Percentiles rank a stretch among this genome's conserved stretches.
phyloP scores from a whole-genome alignment of 768 basidiomycete genomes.

The Leccinum incarnatum region DNA sequence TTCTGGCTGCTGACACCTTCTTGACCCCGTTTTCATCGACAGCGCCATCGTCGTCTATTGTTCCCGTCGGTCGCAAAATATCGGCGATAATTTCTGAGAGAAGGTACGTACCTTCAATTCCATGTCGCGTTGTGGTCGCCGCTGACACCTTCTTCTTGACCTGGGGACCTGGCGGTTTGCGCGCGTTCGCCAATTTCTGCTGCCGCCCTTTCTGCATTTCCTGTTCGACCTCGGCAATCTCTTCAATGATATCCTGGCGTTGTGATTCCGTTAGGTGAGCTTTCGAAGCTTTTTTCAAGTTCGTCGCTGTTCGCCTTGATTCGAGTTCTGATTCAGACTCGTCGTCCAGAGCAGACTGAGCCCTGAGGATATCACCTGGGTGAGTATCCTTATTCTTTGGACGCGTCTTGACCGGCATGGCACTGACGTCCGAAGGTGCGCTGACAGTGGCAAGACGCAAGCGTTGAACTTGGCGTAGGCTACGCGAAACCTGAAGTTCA shows the following conservation, averaged over 20 bases:
- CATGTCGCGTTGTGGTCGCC: not conserved
- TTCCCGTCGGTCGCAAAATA: no score
- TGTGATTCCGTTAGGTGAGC: no score
- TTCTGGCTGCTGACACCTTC: not conserved
- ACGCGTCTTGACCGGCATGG: not conserved
- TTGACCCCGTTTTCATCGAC: no score
- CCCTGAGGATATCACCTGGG: no score
- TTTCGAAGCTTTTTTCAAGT: not conserved
- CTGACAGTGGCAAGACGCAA: no score
- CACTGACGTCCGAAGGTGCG: not conserved
- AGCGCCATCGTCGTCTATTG: no score
- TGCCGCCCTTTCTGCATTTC: not conserved
- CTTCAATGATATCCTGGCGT: not conserved
- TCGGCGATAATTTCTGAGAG: no score
- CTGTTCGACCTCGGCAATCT: not conserved
- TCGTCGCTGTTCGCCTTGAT: not conserved
- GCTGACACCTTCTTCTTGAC: not conserved
- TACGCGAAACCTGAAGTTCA: no score
- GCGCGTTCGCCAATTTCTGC: not conserved
- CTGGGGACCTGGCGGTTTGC: not conserved
- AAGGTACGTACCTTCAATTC: no score
- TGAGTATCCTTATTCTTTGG: not conserved
- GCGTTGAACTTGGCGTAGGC: no score
- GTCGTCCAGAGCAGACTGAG: no score
- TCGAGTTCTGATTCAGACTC: not conserved